phyloP scores from a whole-genome alignment of 305 asterid genomes.

The Fraxinus platypoda region DNA sequence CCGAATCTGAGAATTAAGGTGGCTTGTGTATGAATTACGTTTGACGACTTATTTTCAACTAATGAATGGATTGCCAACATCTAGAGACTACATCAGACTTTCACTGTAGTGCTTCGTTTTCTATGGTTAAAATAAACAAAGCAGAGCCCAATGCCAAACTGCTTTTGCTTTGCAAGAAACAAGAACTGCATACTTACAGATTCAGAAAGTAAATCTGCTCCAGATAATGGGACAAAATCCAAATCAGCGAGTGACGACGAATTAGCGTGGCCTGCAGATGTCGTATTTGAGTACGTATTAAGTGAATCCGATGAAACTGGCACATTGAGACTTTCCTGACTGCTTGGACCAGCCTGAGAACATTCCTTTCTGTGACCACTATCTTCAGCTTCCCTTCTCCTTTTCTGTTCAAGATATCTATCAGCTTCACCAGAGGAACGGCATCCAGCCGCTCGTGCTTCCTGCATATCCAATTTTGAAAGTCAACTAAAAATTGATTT shows the following conservation, averaged over 20 bases:
- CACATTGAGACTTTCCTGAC: conserved; percentile 44
- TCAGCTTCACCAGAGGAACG: conserved; percentile 67
- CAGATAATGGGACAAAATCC: conserved; percentile 43
- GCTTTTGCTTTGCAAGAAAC: neutral
- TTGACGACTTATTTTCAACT: neutral
- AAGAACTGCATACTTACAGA: conserved; percentile 43
- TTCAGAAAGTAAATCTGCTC: conserved; percentile 53
- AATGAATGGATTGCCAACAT: too few species aligned
- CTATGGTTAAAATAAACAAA: neutral
- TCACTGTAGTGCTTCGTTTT: neutral
- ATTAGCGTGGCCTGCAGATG: conserved; percentile 49
- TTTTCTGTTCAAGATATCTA: conserved; percentile 60
- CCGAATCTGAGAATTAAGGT: neutral
- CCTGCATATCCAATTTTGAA: conserved; percentile 43
- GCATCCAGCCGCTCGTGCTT: conserved; percentile 78
- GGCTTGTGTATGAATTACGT: neutral
- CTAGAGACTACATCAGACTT: neutral
- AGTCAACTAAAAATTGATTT: neutral
- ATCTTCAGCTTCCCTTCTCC: conserved; percentile 50
- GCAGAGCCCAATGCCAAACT: neutral
- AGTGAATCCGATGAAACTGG: conserved; percentile 59
- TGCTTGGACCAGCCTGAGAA: conserved; percentile 54
- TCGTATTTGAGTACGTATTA: conserved; percentile 46
- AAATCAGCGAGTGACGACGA: conserved; percentile 33
- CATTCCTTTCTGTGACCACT: conserved; percentile 46